Evolutionary conservation across 306 rosid species (phyloP).

Genomic region (Prunus persica): Prunus_persica_NCBIv2 NC_034015.1:9215001-9215500

Average conservation of each 20-base stretch:
- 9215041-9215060: neutral
- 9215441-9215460: neutral
- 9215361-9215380: neutral
- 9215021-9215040: neutral
- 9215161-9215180: neutral
- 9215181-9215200: neutral
- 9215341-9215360: neutral
- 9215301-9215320: neutral
- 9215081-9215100: neutral
- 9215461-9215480: neutral
- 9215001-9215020: neutral
- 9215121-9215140: no score
- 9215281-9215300: neutral
- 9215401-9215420: no score
- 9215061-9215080: neutral
- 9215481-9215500: conserved; percentile 1
- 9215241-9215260: neutral
- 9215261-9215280: neutral
- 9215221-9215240: neutral
- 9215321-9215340: neutral
- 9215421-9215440: no score
- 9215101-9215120: no score
- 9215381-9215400: neutral
- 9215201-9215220: neutral
- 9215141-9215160: neutral